Evolutionary conservation across 1,284 basidiomycete genomes (phyloP), one percentile per base, ranked within the genome.

Genomic region (Hortiboletus rubellus): DNA sequence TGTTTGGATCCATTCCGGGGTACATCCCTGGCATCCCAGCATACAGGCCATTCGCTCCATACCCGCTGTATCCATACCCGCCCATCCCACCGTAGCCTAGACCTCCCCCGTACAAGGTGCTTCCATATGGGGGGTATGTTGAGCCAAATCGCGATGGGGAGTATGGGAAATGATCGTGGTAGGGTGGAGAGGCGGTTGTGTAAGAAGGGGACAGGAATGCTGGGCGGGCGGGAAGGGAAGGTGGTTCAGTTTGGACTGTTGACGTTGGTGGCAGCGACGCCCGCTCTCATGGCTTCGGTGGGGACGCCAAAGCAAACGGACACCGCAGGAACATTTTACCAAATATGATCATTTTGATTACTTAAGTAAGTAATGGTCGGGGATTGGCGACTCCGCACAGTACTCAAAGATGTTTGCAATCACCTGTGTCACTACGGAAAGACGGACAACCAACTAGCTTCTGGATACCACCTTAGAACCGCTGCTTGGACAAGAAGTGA

Each of bases 211-310:
- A 72, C 34, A 70, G 65, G 10, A 75, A 68, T 41, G 75, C 67
- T n/a, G 81, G 79, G 37, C 79, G 78, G 24, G 70, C 55, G 24
- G 80, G 81, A 2, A 74, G 54, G 14, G 70, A 34, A 5, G 73
- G 71, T 2, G 52, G 50, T 6, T 59, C 60, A 37, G 51, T 43
- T 10, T 51, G 34, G 3, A 49, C n/a, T n/a, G 59, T 45, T 41
- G 69, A 55, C 10, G 65, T 43, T 40, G 27, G 7, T 27, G 27
- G 27, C 27, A 27, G 27, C 27, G 27, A 27, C 38, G 83, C 82
- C 42, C 83, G 80, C 71, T 92, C 91, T 91, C 91, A 93, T 63
- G 91, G 91, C 71, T 92, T 93, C 72, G 89, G 91, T 54, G 91
- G 91, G 27, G 91, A 91, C 36, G 81, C 83, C 87, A 22, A 3